A percentile compares a stretch with the other conserved stretches of the same genome.
Evolutionary conservation across 2,329 filamentous ascomycete genomes (phyloP).

Genomic region (Diaporthe helianthi): DNA sequence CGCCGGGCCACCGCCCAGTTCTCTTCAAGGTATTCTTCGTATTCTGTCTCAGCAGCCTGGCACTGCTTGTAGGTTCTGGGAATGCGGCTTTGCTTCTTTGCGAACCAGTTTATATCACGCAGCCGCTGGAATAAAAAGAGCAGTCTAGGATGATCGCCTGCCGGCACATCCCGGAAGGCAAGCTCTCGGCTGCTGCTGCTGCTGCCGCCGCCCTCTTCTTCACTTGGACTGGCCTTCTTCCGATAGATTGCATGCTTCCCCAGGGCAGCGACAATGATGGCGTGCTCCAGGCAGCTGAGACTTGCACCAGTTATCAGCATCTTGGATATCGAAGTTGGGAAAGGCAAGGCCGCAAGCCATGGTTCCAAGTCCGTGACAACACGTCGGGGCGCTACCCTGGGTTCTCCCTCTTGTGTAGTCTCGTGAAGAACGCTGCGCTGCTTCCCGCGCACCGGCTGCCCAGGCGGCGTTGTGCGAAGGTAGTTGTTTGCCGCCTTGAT

Average conservation of each 20-base stretch:
- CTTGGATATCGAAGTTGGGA: constrained; percentile 11
- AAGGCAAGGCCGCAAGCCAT: constrained; percentile 18
- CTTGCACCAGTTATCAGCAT: constrained; percentile 20
- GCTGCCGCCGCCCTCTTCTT: background rate
- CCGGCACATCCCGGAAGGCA: background rate
- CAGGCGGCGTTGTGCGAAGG: background rate
- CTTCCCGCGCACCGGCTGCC: background rate
- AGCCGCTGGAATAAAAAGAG: background rate
- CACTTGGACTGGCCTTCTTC: background rate
- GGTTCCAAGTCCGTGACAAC: background rate
- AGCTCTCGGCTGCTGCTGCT: background rate
- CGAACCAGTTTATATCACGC: background rate
- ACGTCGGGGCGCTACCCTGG: background rate
- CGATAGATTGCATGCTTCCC: constrained; percentile 24
- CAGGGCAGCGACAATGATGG: constrained; percentile 23
- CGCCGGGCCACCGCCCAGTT: background rate
- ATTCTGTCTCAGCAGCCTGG: background rate
- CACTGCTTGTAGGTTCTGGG: too few species aligned
- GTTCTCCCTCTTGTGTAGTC: background rate
- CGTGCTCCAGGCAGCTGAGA: constrained; percentile 6
- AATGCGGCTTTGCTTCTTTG: background rate
- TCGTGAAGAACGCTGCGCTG: background rate
- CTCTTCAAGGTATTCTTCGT: too few species aligned
- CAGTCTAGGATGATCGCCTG: constrained; percentile 10
- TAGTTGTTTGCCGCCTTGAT: constrained; percentile 9